Percentiles rank a stretch among this genome's conserved stretches.
Conservation (phyloP, 2,329 filamentous ascomycete species). For the Neurospora sp. region DNA sequence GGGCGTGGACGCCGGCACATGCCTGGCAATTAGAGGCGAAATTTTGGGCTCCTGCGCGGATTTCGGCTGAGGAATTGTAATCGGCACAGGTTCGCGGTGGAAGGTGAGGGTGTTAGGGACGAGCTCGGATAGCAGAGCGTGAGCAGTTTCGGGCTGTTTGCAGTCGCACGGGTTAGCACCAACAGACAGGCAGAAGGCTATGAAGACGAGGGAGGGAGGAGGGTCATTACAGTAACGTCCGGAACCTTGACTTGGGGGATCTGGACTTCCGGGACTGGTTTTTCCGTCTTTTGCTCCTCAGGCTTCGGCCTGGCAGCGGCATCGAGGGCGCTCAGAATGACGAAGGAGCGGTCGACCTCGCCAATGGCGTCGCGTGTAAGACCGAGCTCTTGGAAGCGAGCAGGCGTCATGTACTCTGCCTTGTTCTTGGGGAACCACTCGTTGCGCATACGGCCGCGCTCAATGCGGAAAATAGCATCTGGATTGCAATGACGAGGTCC, state of each 20-base stretch:
- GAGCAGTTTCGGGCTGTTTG: constrained; percentile 26
- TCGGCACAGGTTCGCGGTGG: constrained; percentile 24
- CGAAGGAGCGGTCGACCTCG: constrained; percentile 22
- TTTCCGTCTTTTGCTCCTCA: neutral
- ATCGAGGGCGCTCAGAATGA: constrained; percentile 3
- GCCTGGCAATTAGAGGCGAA: constrained; percentile 16
- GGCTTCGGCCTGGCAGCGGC: neutral
- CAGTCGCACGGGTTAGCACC: constrained; percentile 1
- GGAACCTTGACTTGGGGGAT: neutral
- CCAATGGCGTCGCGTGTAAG: constrained; percentile 20
- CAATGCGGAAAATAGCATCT: constrained; percentile 25
- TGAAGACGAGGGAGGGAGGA: neutral
- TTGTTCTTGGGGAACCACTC: constrained; percentile 23
- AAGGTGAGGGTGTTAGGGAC: constrained; percentile 30
- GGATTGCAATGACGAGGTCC: neutral
- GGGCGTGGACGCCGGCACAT: constrained; percentile 4
- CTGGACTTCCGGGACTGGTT: neutral
- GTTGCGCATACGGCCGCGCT: constrained; percentile 29
- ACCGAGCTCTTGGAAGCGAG: constrained; percentile 23
- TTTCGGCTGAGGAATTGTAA: constrained; percentile 13
- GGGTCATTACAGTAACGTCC: neutral
- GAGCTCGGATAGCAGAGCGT: constrained; percentile 24
- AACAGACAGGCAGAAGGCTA: neutral
- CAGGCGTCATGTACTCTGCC: constrained; percentile 27
- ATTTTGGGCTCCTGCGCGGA: constrained; percentile 9